Percentiles rank a stretch among this genome's conserved stretches.
Conservation (phyloP, 148 eudicot genomes). For the Camellia japonica region DNA sequence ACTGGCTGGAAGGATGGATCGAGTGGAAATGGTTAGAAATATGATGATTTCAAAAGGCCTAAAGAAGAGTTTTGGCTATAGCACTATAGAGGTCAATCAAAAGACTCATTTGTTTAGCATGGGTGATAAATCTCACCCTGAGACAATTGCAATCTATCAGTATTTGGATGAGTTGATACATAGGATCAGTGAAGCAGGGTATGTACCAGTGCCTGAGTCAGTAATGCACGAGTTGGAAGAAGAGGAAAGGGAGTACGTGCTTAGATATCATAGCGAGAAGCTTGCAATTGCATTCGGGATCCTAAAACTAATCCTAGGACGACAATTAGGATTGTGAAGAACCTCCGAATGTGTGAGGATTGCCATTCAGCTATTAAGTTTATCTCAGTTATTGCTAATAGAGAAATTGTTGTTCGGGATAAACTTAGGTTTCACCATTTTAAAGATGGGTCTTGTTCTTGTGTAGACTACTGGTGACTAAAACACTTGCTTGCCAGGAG, state of each 20-base stretch:
- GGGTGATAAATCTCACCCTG: constrained; percentile 56
- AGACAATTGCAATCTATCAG: constrained; percentile 37
- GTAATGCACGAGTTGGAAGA: constrained; percentile 64
- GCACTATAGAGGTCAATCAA: constrained; percentile 48
- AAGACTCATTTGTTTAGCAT: constrained; percentile 52
- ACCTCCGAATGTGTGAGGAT: constrained; percentile 69
- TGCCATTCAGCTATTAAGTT: constrained; percentile 65
- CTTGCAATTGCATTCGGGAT: constrained; percentile 66
- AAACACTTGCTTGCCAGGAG: neutral
- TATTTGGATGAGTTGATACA: constrained; percentile 55
- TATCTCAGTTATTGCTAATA: constrained; percentile 39
- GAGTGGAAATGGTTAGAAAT: constrained; percentile 46
- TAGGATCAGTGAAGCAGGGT: constrained; percentile 48
- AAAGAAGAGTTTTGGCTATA: constrained; percentile 58
- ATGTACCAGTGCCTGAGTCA: constrained; percentile 41
- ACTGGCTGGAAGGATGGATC: constrained; percentile 56
- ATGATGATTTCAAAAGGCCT: constrained; percentile 44
- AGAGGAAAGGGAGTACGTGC: constrained; percentile 53
- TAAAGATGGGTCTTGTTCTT: constrained; percentile 58
- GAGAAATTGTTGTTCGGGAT: constrained; percentile 61
- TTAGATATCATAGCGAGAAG: constrained; percentile 69
- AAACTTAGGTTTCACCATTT: constrained; percentile 74
- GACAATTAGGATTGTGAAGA: constrained; percentile 51
- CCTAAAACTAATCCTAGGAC: constrained; percentile 32
- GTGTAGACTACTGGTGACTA: constrained; percentile 58